These are phyloP conservation scores for Gardenia jasminoides DNA, from an alignment of 257 asterid species.

Conservation along the genomic window DNA sequence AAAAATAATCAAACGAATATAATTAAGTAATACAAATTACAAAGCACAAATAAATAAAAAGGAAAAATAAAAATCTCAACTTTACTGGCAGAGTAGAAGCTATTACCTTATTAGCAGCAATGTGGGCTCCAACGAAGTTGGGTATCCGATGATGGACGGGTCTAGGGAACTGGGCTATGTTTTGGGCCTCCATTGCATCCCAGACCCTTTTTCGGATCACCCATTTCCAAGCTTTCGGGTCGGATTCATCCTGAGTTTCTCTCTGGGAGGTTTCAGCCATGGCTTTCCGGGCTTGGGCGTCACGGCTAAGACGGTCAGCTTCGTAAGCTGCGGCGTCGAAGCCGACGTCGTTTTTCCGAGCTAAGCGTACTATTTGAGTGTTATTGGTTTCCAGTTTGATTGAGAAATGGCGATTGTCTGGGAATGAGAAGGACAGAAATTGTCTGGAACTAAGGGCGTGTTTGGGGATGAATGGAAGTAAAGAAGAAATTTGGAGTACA, in stretches of 20 bases:
- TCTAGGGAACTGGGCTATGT: constrained; percentile 83
- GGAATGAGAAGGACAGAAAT: constrained; percentile 12
- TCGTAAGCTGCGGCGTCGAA: constrained; percentile 73
- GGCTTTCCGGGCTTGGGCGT: constrained; percentile 65
- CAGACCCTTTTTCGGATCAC: constrained; percentile 73
- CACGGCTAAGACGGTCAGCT: constrained; percentile 69
- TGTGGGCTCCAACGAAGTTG: constrained; percentile 64
- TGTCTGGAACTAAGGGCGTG: constrained; percentile 25
- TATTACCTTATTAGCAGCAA: constrained; percentile 66
- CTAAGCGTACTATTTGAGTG: constrained; percentile 24
- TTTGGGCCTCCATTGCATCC: constrained; percentile 82
- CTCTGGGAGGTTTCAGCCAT: constrained; percentile 60
- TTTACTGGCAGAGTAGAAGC: neutral
- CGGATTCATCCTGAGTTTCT: constrained; percentile 43
- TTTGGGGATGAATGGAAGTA: constrained; percentile 33
- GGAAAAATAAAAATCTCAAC: neutral
- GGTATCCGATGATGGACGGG: constrained; percentile 97
- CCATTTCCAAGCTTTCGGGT: constrained; percentile 95
- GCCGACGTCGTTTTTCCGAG: constrained; percentile 32
- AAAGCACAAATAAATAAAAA: neutral
- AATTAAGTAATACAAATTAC: too few species aligned
- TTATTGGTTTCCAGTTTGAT: constrained; percentile 15
- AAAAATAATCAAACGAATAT: neutral
- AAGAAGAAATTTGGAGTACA: constrained; percentile 33
- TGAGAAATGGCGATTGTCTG: constrained; percentile 11